These are phyloP conservation scores for Monosporascus sp. DNA, from an alignment of 2,329 filamentous ascomycete species.

Conservation along the genomic window DNA sequence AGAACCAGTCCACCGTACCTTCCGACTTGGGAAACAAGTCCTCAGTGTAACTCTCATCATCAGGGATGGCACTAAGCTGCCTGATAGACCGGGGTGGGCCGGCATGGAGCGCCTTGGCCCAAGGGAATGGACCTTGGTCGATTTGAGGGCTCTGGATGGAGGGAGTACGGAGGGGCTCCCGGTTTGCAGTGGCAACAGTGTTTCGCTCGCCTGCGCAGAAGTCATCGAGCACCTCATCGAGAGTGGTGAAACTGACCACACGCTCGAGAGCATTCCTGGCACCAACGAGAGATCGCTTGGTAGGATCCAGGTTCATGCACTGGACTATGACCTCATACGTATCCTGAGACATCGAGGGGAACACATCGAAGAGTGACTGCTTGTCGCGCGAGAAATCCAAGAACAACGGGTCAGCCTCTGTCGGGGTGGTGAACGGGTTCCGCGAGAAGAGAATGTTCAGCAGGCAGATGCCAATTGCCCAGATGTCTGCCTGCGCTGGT, in stretches of 20 bases:
- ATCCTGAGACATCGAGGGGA: conserved; percentile 97
- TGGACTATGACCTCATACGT: conserved; percentile 90
- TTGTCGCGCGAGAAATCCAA: conserved; percentile 89
- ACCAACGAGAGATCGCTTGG: conserved; percentile 74
- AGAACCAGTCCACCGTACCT: conserved; percentile 71
- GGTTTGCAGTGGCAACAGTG: conserved; percentile 76
- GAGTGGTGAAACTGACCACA: conserved; percentile 85
- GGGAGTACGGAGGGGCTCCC: conserved; percentile 90
- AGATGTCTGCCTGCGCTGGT: conserved; percentile 88
- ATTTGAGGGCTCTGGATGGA: conserved; percentile 85
- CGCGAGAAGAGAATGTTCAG: conserved; percentile 95
- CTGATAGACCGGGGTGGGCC: conserved; percentile 66
- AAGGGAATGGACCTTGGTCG: conserved; percentile 82
- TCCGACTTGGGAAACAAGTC: conserved; percentile 81
- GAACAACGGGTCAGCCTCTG: conserved; percentile 86
- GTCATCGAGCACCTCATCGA: conserved; percentile 86
- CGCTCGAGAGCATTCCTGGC: conserved; percentile 74
- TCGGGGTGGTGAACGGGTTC: conserved; percentile 90
- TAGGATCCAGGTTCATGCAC: conserved; percentile 86
- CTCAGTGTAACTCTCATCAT: conserved; percentile 73
- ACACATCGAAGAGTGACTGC: conserved; percentile 95
- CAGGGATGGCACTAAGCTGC: conserved; percentile 81
- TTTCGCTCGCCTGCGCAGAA: conserved; percentile 82
- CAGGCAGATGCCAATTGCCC: conserved; percentile 94
- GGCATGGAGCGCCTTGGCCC: conserved; percentile 83